phyloP scores from a whole-genome alignment of 2,329 filamentous ascomycete genomes.

The Xylaria sp. region DNA sequence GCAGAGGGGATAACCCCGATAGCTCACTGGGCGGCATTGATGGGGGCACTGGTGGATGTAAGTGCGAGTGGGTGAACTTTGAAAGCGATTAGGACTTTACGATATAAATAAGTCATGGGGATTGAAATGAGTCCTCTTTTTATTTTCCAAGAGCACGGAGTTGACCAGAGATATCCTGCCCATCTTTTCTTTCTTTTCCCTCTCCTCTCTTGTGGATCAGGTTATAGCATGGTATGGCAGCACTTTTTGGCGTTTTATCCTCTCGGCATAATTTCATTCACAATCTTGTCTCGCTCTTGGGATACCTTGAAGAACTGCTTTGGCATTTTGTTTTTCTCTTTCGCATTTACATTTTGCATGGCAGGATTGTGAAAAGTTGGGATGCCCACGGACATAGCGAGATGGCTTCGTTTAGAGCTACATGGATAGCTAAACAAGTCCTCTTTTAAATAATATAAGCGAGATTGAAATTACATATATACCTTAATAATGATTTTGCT shows the following conservation, averaged over 20 bases:
- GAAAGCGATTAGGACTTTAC: conserved; percentile 12
- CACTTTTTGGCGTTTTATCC: background rate
- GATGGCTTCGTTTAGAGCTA: background rate
- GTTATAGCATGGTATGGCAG: no score
- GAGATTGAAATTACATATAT: background rate
- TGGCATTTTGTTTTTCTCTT: background rate
- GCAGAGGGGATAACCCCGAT: conserved; percentile 45
- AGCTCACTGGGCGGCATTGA: conserved; percentile 63
- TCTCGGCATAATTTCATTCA: no score
- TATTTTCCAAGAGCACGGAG: background rate
- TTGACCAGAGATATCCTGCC: background rate
- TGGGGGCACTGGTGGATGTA: conserved; percentile 67
- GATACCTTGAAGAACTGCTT: background rate
- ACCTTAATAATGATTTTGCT: background rate
- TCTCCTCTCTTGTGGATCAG: no score
- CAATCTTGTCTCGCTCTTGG: background rate
- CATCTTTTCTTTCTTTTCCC: background rate
- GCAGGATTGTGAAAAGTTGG: conserved; percentile 9
- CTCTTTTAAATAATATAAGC: background rate
- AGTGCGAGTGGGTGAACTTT: conserved; percentile 66
- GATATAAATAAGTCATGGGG: no score
- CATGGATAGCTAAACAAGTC: background rate
- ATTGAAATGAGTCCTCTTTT: no score
- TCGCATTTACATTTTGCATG: conserved; percentile 23
- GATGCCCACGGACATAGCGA: background rate